Evolutionary conservation across 352 stramenopile species (phyloP).

Genomic region (Phytophthora melonis): DNA sequence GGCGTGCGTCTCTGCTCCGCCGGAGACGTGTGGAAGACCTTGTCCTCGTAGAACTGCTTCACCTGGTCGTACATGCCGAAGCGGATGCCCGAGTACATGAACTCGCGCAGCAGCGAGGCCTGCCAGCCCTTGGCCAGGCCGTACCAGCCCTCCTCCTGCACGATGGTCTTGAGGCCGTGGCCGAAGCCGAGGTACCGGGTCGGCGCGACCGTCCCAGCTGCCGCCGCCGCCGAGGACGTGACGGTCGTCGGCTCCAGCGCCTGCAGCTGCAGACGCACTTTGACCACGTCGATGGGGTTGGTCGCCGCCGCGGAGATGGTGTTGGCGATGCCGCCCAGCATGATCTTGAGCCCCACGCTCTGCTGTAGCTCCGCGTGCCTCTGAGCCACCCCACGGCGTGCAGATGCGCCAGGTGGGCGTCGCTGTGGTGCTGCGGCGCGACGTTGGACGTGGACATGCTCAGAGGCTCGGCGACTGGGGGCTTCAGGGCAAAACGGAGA

Average conservation of each 20-base stretch:
- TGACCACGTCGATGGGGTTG: conserved; percentile 77
- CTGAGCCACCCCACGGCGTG: conserved; percentile 34
- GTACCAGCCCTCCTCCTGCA: conserved; percentile 62
- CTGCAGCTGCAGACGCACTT: conserved; percentile 75
- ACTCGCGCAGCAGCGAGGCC: conserved; percentile 72
- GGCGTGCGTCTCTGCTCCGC: conserved; percentile 46
- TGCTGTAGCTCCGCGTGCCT: conserved; percentile 61
- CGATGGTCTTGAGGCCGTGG: conserved; percentile 64
- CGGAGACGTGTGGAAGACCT: conserved; percentile 51
- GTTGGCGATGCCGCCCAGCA: conserved; percentile 71
- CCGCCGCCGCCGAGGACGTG: conserved; percentile 40
- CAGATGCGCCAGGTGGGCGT: conserved; percentile 39
- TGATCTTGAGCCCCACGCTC: conserved; percentile 68
- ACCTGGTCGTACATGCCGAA: conserved; percentile 84
- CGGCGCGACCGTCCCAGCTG: conserved; percentile 40
- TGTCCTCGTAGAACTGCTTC: conserved; percentile 76
- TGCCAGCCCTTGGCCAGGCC: conserved; percentile 70
- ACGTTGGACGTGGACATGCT: conserved; percentile 45
- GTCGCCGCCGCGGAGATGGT: conserved; percentile 58
- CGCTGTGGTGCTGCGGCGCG: conserved; percentile 37
- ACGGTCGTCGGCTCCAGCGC: conserved; percentile 39
- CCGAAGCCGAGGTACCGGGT: conserved; percentile 70
- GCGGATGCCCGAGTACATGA: conserved; percentile 81
- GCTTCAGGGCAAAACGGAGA: conserved; percentile 29
- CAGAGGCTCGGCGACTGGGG: conserved; percentile 4